Evolutionary conservation across 148 eudicot genomes (phyloP), one percentile per base, ranked within the genome.

Genomic region (Amaranthus hypochondriacus): DNA sequence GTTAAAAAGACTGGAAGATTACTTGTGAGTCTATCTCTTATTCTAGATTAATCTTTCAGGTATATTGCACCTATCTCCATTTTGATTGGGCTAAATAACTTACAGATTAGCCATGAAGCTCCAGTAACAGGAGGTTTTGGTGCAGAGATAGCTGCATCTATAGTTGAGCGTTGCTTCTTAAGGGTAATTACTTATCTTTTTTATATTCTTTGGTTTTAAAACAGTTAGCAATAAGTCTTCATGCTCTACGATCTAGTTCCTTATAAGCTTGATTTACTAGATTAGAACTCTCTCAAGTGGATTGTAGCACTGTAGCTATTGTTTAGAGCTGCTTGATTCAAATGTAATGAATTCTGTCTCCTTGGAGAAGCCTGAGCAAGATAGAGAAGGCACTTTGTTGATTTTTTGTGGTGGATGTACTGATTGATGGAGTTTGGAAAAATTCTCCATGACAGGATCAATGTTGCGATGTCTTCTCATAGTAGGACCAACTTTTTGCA

Each of bases 111-210:
- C 74, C 99, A 95, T 80, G 99, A 95, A 86, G 99, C 99, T 81
- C 99, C 99, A 55, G 85, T 92, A 57, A 95, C 99, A 14, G 97
- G 97, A 73, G 99, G 99, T 77, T 95, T 95, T 80, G 99, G 97
- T n/a, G 99, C 97, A 78, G 99, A 95, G 74, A 86, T 95, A 54
- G 95, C 99, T 79, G 97, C 99, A 56, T 92, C 99, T 47, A 75
- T 95, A 48, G 84, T 87, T 5, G 99, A 95, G 70, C 87, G 97
- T 58, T 95, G 99, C 88, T 95, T 95, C 84, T 78, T 90, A 79
- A 87, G 97, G 90, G 99, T 95, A 84, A 85, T 61, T 14, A 18
- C 44, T 48, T 46, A 28, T 50, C 44, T 67, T 8, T 57, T 68
- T 5, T 60, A 9, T n/a, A 18, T 4, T 47, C 52, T 66, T 62